Percentiles rank a stretch among this genome's conserved stretches.
Conservation (phyloP, 345 rosid genomes). For the Eucalyptus guilfoylei region DNA sequence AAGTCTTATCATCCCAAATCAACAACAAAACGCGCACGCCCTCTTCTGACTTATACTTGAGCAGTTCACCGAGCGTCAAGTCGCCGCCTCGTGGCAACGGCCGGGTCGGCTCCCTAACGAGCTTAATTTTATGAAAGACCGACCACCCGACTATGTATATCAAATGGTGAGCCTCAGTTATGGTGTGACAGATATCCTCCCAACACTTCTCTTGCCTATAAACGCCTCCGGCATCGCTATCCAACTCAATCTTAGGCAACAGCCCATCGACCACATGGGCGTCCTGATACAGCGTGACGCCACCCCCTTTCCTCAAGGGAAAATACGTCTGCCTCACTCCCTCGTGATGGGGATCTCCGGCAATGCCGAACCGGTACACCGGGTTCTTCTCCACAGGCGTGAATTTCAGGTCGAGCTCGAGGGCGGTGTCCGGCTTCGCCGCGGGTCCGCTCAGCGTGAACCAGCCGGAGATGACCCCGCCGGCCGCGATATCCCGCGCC, state of each 20-base stretch:
- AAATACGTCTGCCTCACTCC: conserved; percentile 72
- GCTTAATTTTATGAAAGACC: conserved; percentile 64
- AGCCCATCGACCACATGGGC: conserved; percentile 53
- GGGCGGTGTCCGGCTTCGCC: conserved; percentile 44
- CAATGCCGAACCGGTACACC: conserved; percentile 37
- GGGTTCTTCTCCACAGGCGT: conserved; percentile 59
- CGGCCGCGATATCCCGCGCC: conserved; percentile 24
- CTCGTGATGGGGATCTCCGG: conserved; percentile 44
- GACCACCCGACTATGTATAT: conserved; percentile 93
- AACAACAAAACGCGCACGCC: conserved; percentile 84
- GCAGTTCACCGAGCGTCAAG: conserved; percentile 80
- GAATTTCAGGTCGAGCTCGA: conserved; percentile 46
- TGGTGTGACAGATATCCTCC: conserved; percentile 87
- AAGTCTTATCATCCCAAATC: conserved; percentile 94
- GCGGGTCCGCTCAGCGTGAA: conserved; percentile 30
- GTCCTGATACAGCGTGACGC: conserved; percentile 70
- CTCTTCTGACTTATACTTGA: conserved; percentile 89
- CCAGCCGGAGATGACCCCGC: conserved; percentile 40
- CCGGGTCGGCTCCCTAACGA: conserved; percentile 67
- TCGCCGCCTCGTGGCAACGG: conserved; percentile 73
- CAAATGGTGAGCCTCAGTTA: conserved; percentile 90
- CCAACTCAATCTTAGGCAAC: conserved; percentile 37
- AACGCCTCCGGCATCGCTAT: conserved; percentile 24
- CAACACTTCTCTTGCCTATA: conserved; percentile 55
- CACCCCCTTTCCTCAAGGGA: conserved; percentile 66